phyloP scores from a whole-genome alignment of 768 basidiomycete species.

The Tricholoma saponaceum region DNA sequence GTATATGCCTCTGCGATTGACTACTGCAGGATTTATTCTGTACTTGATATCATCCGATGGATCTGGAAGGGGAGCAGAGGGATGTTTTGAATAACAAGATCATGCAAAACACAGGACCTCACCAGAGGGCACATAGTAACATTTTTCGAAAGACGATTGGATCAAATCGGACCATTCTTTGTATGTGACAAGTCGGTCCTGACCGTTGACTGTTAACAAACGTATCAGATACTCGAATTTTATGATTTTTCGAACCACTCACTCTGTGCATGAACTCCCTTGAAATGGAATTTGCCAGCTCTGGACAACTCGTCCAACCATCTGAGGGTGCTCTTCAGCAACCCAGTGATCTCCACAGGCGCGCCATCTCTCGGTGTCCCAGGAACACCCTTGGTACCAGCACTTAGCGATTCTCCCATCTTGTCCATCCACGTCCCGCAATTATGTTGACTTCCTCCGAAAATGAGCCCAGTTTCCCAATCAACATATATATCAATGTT shows the following conservation, averaged over 20 bases:
- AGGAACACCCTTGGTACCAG: constrained; percentile 93
- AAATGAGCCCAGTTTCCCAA: constrained; percentile 89
- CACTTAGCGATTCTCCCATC: constrained; percentile 91
- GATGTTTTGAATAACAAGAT: not conserved
- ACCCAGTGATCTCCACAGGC: constrained; percentile 91
- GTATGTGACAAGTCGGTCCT: constrained; percentile 72
- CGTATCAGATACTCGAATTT: not conserved
- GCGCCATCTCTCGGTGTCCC: constrained; percentile 96
- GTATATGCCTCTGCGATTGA: constrained; percentile 94
- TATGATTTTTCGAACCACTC: constrained; percentile 25
- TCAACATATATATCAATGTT: constrained; percentile 93
- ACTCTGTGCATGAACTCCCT: constrained; percentile 82
- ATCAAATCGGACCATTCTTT: constrained; percentile 86
- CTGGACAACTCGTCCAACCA: constrained; percentile 76
- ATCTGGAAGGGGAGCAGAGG: constrained; percentile 44
- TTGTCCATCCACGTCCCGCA: constrained; percentile 99
- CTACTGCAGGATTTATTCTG: constrained; percentile 60
- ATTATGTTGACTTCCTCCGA: constrained; percentile 81
- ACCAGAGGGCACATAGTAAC: constrained; percentile 87
- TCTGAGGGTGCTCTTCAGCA: constrained; percentile 87
- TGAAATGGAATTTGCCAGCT: constrained; percentile 77
- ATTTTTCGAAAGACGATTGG: constrained; percentile 82
- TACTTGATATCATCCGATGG: constrained; percentile 67
- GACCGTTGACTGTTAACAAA: constrained; percentile 57
- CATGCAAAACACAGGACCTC: constrained; percentile 17